Base-by-base conservation (phyloP, 164 flowering plant species). In the Magnolia sinica region DNA sequence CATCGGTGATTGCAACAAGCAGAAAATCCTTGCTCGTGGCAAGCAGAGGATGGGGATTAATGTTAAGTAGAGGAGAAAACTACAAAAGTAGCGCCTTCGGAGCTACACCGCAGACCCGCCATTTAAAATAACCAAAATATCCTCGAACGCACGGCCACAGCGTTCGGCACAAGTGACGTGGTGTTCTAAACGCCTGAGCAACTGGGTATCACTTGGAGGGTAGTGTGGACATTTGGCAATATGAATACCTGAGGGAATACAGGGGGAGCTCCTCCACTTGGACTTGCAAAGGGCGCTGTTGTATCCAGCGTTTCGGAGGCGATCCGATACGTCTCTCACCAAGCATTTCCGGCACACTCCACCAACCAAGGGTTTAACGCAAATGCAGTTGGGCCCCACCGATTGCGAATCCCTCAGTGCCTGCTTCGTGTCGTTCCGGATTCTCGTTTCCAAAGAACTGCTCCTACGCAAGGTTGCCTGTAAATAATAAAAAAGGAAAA, bases 221-320 rank as follows among this genome's bases (percentile, higher is more conserved):
- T 37, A 37, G 0, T 37, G 6, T 37, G 45, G 45, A 37, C 61
- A 11, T 37, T 37, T 37, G 61, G 2, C 18, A 8, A 11, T 55
- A 37, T 37, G 45, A 37, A 37, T 86, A 91, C 98, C 98, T 81
- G 98, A 76, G 18, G 94, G 92, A 55, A 90, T 88, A 9, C 87
- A 88, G 0, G 88, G 83, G 1, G 93, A 84, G 77, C 86, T 89
- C 73, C 83, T 88, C 98, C 99, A 94, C 72, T 92, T 96, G 37
- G 98, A 89, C 74, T 85, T 87, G 87, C 95, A 92, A 69, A 91
- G 76, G 59, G 87, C 87, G 73, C 87, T 78, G 67, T 92, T 74
- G 72, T 81, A 87, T 1, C 97, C 98, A 3, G 84, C 84, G 27
- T 76, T 80, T 14, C 78, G 83, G 16, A 96, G 89, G 19, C 87